Evolutionary conservation across 352 stramenopile species (phyloP).

Genomic region (Chloridella minuta): DNA sequence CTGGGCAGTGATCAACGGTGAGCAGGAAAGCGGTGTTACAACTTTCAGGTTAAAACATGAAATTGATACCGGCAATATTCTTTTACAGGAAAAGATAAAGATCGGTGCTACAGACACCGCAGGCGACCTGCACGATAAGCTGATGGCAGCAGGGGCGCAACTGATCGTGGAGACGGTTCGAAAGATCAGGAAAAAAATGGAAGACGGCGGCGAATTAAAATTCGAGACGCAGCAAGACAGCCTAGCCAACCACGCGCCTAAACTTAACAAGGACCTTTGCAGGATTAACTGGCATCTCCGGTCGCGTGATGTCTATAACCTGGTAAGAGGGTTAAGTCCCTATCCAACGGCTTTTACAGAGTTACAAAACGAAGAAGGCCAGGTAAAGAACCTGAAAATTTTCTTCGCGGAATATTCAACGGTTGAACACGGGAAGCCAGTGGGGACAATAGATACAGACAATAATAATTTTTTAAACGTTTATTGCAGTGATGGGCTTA

Average conservation of each 20-base stretch:
- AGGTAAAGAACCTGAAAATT: not conserved
- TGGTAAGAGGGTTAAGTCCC: not conserved
- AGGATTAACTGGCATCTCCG: not conserved
- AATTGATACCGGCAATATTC: not conserved
- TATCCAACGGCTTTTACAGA: not conserved
- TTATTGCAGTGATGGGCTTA: not conserved
- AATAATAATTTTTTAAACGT: not conserved
- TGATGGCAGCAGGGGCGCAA: not conserved
- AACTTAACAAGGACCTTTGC: not conserved
- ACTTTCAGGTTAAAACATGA: not conserved
- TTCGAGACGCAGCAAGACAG: not conserved
- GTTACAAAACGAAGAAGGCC: not conserved
- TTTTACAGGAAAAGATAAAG: not conserved
- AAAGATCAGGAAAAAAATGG: not conserved
- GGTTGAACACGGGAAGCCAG: not conserved
- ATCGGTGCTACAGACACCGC: not conserved
- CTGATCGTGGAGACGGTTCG: not conserved
- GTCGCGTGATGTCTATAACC: not conserved
- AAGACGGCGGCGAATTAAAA: not conserved
- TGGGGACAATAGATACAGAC: not conserved
- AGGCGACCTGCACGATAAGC: not conserved
- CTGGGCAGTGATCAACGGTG: not conserved
- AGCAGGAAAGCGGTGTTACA: not conserved
- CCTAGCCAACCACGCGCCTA: not conserved
- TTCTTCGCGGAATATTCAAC: not conserved